phyloP scores from a whole-genome alignment of 2,329 filamentous ascomycete species.

The Fusarium temperatum region DNA sequence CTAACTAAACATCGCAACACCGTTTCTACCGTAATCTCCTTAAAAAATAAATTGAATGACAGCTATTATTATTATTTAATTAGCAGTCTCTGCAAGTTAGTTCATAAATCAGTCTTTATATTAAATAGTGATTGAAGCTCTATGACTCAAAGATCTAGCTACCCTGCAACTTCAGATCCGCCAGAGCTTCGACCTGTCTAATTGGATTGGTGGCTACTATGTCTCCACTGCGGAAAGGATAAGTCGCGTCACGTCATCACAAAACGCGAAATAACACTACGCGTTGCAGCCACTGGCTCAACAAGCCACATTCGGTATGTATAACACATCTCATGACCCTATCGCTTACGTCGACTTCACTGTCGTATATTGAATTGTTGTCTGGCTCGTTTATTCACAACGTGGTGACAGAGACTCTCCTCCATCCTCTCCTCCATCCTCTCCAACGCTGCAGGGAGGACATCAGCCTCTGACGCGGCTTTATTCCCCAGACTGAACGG shows the following conservation, averaged over 20 bases:
- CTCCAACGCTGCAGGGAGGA: not conserved
- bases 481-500: not conserved
- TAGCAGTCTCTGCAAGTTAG: fast-evolving
- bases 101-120: not conserved
- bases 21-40: too few relatives aligned
- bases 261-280: not conserved
- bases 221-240: not conserved
- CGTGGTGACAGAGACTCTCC: fast-evolving
- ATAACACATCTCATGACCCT: not conserved
- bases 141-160: not conserved
- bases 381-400: not conserved
- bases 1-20: too few relatives aligned
- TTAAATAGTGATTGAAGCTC: not conserved
- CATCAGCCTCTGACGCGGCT: not conserved
- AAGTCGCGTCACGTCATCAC: not conserved
- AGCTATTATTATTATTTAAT: not conserved
- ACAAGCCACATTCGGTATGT: not conserved
- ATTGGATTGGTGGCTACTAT: not conserved
- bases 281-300: not conserved
- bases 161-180: not conserved
- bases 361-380: not conserved
- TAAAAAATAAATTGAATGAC: too few relatives aligned
- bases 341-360: not conserved
- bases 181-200: not conserved
- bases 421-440: not conserved